Base-by-base conservation (phyloP, 2,329 filamentous ascomycete genomes). In the Pleomassaria siparia region DNA sequence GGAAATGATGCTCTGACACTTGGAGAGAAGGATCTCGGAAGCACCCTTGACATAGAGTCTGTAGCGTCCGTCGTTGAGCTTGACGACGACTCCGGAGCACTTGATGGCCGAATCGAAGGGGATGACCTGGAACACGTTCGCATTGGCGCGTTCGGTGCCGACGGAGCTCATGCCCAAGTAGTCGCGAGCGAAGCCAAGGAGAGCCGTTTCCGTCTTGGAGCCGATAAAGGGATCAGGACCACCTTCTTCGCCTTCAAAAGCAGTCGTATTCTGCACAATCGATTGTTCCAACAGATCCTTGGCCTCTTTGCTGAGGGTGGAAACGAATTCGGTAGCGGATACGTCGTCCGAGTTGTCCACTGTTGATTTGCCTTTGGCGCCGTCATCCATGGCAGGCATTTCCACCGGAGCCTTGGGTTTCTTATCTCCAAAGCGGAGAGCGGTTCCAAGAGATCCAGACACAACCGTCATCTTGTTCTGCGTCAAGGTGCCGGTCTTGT, bases 171-270 rank as follows among this genome's bases (percentile, higher is more conserved):
- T 83, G 33, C 78, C 85, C 12, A 90, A 74, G 59, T 82, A 76
- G 40, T 87, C 82, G 40, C 80, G 78, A 16, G 85, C 84, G 62
- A 89, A 89, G 20, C 77, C 75, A n/a, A 91, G 76, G 11, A 91
- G 75, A 18, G 87, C 87, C 3, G 86, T 89, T 64, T 91, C 87
- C 0, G 87, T 91, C 71, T 89, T 90, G 4, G 87, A 89, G 24
- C 87, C 87, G 52, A 90, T 79, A 55, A 88, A 91, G 0, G 79
- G 71, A 39, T 78, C 50, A 44, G 75, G 20, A 54, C 71, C 47
- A 39, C 74, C 55, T 63, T 75, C 51, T 45, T 68, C 45, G 55
- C 71, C 44, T 67, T 77, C 48, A 67, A 80, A 66, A 66, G 69
- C 69, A 5, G 68, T 71, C 6, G 69, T 69, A 51, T 72, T 72